Percentiles rank a stretch among this genome's conserved stretches.
These are phyloP conservation scores for Sungouiozyma intestinalis DNA, from an alignment of 805 yeast genomes.

Conservation along the genomic window DNA sequence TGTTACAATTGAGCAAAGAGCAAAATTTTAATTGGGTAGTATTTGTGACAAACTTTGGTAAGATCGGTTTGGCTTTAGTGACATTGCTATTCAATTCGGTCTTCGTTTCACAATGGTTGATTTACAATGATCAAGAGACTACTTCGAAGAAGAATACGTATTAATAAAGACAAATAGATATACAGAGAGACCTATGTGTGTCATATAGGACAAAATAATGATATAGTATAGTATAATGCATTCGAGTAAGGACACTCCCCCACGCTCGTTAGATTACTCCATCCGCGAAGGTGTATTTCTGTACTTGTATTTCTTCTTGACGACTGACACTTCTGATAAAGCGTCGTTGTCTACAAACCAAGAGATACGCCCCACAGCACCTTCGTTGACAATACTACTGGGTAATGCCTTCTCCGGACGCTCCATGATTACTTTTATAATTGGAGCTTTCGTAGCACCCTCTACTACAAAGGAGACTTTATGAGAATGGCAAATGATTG, in stretches of 20 bases:
- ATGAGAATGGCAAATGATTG: constrained; percentile 88
- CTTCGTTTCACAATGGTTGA: constrained; percentile 31
- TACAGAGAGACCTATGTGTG: no score
- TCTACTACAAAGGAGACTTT: constrained; percentile 91
- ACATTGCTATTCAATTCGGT: constrained; percentile 31
- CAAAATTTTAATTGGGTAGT: constrained; percentile 16
- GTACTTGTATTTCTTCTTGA: constrained; percentile 23
- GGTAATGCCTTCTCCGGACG: constrained; percentile 95
- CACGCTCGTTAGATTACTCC: not conserved
- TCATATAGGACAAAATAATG: no score
- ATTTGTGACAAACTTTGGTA: constrained; percentile 30
- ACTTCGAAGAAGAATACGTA: no score
- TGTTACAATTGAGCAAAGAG: constrained; percentile 13
- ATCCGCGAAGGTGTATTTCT: not conserved
- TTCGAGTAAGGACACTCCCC: not conserved
- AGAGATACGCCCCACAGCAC: constrained; percentile 86
- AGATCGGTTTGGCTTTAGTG: constrained; percentile 31
- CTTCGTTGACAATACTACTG: constrained; percentile 82
- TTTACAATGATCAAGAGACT: no score
- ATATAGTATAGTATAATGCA: not conserved
- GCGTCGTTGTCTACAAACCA: constrained; percentile 98
- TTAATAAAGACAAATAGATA: no score
- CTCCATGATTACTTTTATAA: constrained; percentile 84
- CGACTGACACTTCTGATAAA: constrained; percentile 55
- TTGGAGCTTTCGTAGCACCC: constrained; percentile 90